Percentiles rank a stretch among this genome's conserved stretches.
phyloP scores from a whole-genome alignment of 1,284 basidiomycete species.

The Boletus calvinii region DNA sequence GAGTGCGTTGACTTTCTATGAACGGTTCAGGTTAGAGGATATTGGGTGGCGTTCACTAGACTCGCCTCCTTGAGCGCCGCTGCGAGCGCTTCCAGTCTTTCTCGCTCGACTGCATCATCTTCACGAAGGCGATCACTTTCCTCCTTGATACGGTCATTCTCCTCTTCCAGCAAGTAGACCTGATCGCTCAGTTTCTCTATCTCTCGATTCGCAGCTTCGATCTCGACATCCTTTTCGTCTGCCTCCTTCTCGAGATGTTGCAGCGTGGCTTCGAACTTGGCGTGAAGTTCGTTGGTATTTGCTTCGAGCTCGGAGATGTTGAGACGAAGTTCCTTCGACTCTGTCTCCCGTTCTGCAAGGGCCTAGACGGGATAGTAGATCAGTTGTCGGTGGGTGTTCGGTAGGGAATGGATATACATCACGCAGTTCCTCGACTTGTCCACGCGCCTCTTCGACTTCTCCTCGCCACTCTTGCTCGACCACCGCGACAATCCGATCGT shows the following conservation, averaged over 20 bases:
- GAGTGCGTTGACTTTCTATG: constrained; percentile 62
- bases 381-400: neutral
- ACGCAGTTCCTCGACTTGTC: constrained; percentile 70
- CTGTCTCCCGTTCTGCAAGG: constrained; percentile 70
- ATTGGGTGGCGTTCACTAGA: constrained; percentile 5
- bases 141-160: constrained; percentile 52
- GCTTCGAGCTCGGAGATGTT: constrained; percentile 72
- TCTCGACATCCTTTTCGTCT: constrained; percentile 69
- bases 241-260: constrained; percentile 71
- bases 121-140: constrained; percentile 53
- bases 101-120: constrained; percentile 69
- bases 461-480: constrained; percentile 78
- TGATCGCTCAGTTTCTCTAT: constrained; percentile 73
- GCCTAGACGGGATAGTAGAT: constrained; percentile 42
- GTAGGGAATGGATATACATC: constrained; percentile 51
- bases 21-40: constrained; percentile 6
- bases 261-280: constrained; percentile 70
- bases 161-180: constrained; percentile 58
- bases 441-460: constrained; percentile 70
- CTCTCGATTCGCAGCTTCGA: constrained; percentile 63
- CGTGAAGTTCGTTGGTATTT: constrained; percentile 65
- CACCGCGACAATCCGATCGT: constrained; percentile 62
- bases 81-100: constrained; percentile 69
- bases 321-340: constrained; percentile 70
- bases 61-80: constrained; percentile 77